phyloP scores from a whole-genome alignment of 169 alveolate genomes.

The Toxoplasma gondii region DNA sequence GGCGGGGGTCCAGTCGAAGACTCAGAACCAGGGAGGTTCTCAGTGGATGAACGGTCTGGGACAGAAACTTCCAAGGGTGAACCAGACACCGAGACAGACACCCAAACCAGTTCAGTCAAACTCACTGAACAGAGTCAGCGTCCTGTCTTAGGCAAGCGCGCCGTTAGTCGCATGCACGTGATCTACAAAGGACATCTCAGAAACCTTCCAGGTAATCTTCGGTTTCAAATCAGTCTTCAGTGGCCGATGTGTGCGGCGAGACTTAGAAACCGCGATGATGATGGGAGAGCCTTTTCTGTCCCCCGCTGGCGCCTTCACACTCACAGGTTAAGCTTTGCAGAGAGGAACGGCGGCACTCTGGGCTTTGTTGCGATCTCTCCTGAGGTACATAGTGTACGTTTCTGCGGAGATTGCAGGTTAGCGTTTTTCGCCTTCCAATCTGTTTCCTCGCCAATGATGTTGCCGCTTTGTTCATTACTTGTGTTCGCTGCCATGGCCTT shows the following conservation, averaged over 20 bases:
- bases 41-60: too few species aligned
- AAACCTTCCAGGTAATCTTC: background rate
- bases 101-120: background rate
- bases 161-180: constrained; percentile 12
- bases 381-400: background rate
- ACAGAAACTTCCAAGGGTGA: too few species aligned
- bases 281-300: background rate
- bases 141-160: background rate
- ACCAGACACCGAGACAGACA: background rate
- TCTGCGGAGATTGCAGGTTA: too few species aligned
- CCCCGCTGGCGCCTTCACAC: background rate
- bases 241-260: background rate
- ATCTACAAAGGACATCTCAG: background rate
- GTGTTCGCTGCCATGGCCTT: background rate
- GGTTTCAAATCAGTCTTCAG: background rate
- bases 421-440: too few species aligned
- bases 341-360: background rate
- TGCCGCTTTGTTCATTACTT: too few species aligned
- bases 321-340: background rate
- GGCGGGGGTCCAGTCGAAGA: too few species aligned
- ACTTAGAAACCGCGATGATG: background rate
- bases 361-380: background rate
- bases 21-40: too few species aligned
- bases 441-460: background rate
- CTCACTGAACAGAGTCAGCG: background rate